Conservation (phyloP, 176 grass and related monocot genomes). For the Puya raimondii region DNA sequence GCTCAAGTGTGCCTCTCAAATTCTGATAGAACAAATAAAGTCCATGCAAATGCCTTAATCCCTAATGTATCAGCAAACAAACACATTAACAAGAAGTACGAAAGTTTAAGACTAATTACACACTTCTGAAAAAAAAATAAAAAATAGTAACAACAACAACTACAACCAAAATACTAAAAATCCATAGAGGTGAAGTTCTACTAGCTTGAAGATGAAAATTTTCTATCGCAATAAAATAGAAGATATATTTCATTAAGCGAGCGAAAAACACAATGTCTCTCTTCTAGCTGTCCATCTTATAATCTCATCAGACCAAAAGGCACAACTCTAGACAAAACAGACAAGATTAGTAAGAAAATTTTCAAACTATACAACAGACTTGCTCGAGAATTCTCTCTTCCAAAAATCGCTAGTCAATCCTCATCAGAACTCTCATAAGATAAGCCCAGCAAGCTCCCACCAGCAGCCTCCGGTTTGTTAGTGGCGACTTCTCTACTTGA, state of each 20-base stretch:
- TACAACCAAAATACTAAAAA: no score
- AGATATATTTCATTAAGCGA: neutral
- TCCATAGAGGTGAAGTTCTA: no score
- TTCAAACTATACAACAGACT: constrained; percentile 29
- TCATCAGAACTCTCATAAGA: constrained; percentile 74
- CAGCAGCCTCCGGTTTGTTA: constrained; percentile 20
- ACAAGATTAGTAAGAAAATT: constrained; percentile 8
- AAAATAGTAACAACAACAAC: no score
- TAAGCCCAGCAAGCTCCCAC: constrained; percentile 67
- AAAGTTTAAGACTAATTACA: no score
- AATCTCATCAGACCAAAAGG: constrained; percentile 1
- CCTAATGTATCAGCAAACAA: no score
- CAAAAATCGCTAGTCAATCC: constrained; percentile 24
- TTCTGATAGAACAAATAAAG: no score
- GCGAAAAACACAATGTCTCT: neutral
- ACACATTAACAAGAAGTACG: no score
- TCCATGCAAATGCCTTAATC: no score
- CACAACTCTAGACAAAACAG: constrained; percentile 11
- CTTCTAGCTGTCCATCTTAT: neutral
- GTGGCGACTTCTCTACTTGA: constrained; percentile 2
- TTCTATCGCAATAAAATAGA: no score
- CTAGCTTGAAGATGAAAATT: no score
- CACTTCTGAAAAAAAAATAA: no score
- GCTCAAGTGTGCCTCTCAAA: no score
- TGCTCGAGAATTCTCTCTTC: constrained; percentile 2